Percentiles rank a stretch among this genome's conserved stretches.
Evolutionary conservation across 495 filamentous ascomycete genomes (phyloP).

Genomic region (Penicillium soppii): DNA sequence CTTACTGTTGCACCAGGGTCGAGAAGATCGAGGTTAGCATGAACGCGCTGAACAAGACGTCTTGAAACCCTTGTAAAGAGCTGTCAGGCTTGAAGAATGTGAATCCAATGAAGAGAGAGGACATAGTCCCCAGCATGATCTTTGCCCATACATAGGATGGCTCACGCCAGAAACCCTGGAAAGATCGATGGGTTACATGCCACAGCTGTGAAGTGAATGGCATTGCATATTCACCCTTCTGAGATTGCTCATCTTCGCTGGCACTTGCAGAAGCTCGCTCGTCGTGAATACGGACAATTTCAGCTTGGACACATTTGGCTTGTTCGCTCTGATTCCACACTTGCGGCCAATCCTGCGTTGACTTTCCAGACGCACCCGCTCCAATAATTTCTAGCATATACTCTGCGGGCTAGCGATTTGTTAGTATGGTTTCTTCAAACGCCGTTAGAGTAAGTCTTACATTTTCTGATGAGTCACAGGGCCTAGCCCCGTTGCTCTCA

Average conservation of each 20-base stretch:
- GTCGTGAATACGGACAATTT: conserved; percentile 64
- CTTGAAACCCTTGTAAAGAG: conserved; percentile 75
- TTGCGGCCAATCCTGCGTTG: conserved; percentile 75
- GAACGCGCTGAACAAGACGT: conserved; percentile 83
- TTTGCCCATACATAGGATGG: conserved; percentile 55
- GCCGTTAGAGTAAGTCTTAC: conserved; percentile 55
- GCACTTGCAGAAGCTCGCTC: conserved; percentile 29
- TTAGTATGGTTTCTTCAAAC: conserved; percentile 9
- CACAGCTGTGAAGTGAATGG: conserved; percentile 46
- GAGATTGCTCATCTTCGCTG: conserved; percentile 14
- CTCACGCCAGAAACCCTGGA: conserved; percentile 58
- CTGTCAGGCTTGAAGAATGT: conserved; percentile 75
- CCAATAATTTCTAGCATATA: conserved; percentile 89
- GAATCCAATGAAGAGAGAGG: conserved; percentile 78
- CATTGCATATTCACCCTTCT: conserved; percentile 50
- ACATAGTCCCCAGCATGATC: conserved; percentile 51
- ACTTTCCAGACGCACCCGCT: conserved; percentile 56
- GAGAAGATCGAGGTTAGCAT: conserved; percentile 76
- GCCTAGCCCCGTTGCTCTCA: conserved; percentile 65
- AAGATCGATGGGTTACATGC: conserved; percentile 48
- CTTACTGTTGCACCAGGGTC: conserved; percentile 58
- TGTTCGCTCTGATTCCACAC: conserved; percentile 74
- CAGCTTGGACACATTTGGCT: conserved; percentile 58
- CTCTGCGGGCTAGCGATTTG: conserved; percentile 65
- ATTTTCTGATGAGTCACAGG: conserved; percentile 71